Evolutionary conservation across 345 rosid species (phyloP), one percentile per base, ranked within the genome.

Genomic region (Clarkia xantiana): DNA sequence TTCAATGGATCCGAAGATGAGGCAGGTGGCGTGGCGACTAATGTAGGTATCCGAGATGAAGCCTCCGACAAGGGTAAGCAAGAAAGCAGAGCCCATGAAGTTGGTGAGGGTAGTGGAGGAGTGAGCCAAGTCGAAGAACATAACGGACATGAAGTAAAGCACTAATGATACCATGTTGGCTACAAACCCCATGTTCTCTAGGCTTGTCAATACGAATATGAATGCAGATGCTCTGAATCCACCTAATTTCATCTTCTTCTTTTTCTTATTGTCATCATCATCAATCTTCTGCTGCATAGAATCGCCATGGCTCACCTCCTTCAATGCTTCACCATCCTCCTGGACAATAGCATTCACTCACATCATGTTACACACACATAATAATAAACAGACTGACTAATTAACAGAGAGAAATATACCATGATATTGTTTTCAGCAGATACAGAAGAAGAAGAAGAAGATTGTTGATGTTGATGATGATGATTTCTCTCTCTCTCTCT

Each of bases 131-230:
- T 70, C 14, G 40, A 70, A 72, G 61, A 47, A 19, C 83, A 80
- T 80, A 15, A 70, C 74, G 0, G 0, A 0, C 0, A 0, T 0
- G 59, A 77, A 77, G 66, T 80, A 77, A 7, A 77, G 54, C 20
- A 65, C 71, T 67, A 77, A 10, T 61, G 76, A 68, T 40, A 45
- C 67, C 73, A 63, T 62, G 62, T 64, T 77, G 42, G 88, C 81
- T n/a, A 71, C 14, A 47, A 77, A 77, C 2, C 88, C 81, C 81
- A 81, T 71, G 65, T 67, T 75, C 13, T 77, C 88, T 6, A 77
- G 49, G 38, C 64, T 57, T 4, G 55, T 2, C 57, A 62, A 9
- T 1, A 51, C 84, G 40, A 66, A 76, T 18, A 76, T 15, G 52
- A 65, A 70, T 1, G 9, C 13, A 25, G 59, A 56, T 15, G 71